Conservation (phyloP, 108 stramenopile genomes). For the Conticribra guillardii region DNA sequence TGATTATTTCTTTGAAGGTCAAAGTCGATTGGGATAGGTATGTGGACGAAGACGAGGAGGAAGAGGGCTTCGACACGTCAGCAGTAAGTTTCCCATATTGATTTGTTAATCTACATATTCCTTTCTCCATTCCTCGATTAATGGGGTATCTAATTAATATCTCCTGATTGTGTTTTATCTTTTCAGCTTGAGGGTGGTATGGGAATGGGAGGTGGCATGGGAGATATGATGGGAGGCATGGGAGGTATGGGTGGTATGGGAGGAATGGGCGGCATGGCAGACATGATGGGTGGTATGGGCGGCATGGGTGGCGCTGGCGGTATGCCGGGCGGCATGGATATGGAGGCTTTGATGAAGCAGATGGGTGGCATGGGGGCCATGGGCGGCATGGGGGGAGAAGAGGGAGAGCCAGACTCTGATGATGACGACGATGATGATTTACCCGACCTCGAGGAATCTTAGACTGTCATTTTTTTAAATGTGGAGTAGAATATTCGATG, state of each 20-base stretch:
- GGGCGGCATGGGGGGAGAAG: conserved; percentile 45
- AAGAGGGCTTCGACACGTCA: conserved; percentile 60
- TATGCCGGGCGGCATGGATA: conserved; percentile 62
- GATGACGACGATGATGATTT: conserved; percentile 82
- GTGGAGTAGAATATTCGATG: not conserved
- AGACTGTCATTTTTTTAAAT: not conserved
- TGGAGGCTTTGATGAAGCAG: conserved; percentile 74
- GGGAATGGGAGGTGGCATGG: conserved; percentile 53
- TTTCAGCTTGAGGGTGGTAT: conserved; percentile 86
- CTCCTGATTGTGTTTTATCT: conserved; percentile 54
- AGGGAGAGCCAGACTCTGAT: conserved; percentile 56
- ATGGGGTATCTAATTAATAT: too few relatives aligned
- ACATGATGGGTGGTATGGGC: conserved; percentile 54
- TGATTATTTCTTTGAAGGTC: conserved; percentile 39
- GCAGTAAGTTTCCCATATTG: conserved; percentile 18
- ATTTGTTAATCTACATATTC: too few relatives aligned
- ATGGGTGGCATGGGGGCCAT: conserved; percentile 77
- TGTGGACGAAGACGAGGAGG: conserved; percentile 96
- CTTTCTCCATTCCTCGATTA: too few relatives aligned
- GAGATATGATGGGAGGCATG: conserved; percentile 77
- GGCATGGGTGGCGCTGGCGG: conserved; percentile 40
- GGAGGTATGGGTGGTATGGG: conserved; percentile 66
- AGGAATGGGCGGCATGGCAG: conserved; percentile 61
- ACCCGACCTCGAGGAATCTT: conserved; percentile 72
- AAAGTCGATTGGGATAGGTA: conserved; percentile 96